Base-by-base conservation (phyloP, 2,329 filamentous ascomycete species). In the Arthrobotrys musiformis region DNA sequence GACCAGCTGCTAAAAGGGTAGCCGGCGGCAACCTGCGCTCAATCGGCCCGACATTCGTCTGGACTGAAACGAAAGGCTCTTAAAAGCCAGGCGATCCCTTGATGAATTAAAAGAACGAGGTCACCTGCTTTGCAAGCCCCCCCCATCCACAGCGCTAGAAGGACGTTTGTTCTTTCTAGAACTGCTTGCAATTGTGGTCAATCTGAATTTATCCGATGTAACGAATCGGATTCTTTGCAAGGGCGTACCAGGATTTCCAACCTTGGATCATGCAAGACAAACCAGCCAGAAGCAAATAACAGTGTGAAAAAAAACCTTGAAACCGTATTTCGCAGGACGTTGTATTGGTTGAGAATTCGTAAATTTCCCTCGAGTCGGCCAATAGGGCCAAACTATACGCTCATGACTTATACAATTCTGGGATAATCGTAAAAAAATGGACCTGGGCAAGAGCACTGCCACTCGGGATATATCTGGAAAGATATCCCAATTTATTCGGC, bases 151-250 rank as follows among this genome's bases (percentile, higher is more conserved):
- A 26, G 46, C 56, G 22, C 35, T 44, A 40, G 44, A 64, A 50
- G 17, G 46, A 37, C 42, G 61, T 44, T 26, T 28, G 13, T 68
- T 58, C 30, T 19, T 77, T 77, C 73, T 77, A 77, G 73, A 77
- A 76, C 19, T 52, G 63, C n/a, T n/a, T n/a, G n/a, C n/a, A n/a
- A 60, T 70, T 62, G 50, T 61, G 60, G 42, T 22, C 68, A 78
- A 69, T 68, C 52, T 69, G 68, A 56, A 78, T 73, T 73, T 78
- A 78, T 78, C 67, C 67, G 69, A 68, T 63, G 54, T 50, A 67
- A 63, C 69, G 61, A 73, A 78, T 78, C 74, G 67, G 74, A 72
- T 78, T 69, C 50, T 73, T 78, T 78, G 68, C 74, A 78, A 78
- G 48, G 46, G 63, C 26, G 61, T 58, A 19, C 67, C 22, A 56